Evolutionary conservation across 768 basidiomycete species (phyloP), one percentile per base, ranked within the genome.

Genomic region (Auricularia heimuer): DNA sequence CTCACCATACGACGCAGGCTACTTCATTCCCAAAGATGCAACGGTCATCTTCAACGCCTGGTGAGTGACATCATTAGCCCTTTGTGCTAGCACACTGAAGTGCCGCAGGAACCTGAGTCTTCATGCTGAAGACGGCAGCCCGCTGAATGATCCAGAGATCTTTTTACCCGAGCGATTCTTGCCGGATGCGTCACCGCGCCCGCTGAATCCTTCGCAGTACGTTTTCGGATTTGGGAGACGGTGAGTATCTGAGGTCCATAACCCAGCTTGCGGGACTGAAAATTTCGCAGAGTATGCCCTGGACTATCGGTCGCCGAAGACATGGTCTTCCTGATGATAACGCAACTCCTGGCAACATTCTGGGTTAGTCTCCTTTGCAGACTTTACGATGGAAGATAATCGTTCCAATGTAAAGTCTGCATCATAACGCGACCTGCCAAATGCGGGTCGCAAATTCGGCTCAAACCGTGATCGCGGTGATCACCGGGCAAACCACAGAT

Each of bases 161-260:
- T 70, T 71, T 63, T 64, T 63, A 10, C 69, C 69, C 1, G 69
- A 71, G 34, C 65, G 70, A 14, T 69, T 62, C 45, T 39, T 66
- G 10, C n/a, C 47, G 47, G 16, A 18, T 18, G 11, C 21, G 6
- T 16, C 14, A 21, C 6, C 18, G 18, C 47, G 14, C 10, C 47
- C 47, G 11, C 39, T 42, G 39, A 18, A 51, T 21, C 47, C 47
- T 6, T 51, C 47, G 21, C 11, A 51, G 10, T 18, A 18, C 14
- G 47, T 51, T 0, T 51, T 51, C 16, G 47, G 47, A 8, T 51
- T 51, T 18, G 56, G 56, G 4, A 29, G 56, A 60, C 6, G 56
- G 56, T 60, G 6, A 12, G 56, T 56, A 11, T 11, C n/a, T 56
- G 29, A 29, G 29, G 29, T 29, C 29, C 29, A 29, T 29, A 29